Percentiles rank a stretch among this genome's conserved stretches.
Evolutionary conservation across 1,284 basidiomycete genomes (phyloP).

Genomic region (Prillingera fragicola): DNA sequence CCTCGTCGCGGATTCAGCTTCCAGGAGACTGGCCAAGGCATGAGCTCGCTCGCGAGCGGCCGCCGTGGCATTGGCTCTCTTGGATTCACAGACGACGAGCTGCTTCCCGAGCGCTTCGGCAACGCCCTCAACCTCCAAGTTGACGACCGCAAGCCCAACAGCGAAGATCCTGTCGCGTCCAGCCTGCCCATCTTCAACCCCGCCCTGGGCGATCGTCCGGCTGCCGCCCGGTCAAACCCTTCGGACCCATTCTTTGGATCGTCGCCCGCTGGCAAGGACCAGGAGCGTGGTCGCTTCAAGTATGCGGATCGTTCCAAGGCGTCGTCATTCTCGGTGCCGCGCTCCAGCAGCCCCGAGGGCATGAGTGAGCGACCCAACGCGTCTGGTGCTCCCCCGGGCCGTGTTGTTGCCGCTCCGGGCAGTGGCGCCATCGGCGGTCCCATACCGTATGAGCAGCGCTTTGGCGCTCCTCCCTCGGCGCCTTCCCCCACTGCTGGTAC

Average conservation of each 20-base stretch:
- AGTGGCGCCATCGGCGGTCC: conserved; percentile 3
- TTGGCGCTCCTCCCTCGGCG: too few species aligned
- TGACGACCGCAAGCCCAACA: conserved; percentile 43
- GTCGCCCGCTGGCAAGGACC: conserved; percentile 11
- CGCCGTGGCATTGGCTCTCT: conserved; percentile 27
- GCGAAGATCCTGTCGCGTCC: conserved; percentile 6
- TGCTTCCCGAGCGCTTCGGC: conserved; percentile 58
- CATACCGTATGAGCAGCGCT: too few species aligned
- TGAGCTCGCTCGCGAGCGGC: conserved; percentile 59
- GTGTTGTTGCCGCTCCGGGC: background rate
- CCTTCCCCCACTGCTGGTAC: conserved; percentile 1
- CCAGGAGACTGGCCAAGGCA: conserved; percentile 54
- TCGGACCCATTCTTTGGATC: conserved; percentile 13
- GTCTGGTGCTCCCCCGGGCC: too few species aligned
- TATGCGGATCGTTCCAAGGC: conserved; percentile 2
- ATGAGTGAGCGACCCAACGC: conserved; percentile 1
- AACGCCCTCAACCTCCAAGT: conserved; percentile 60
- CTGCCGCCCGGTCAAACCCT: conserved; percentile 8
- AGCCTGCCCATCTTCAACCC: conserved; percentile 19
- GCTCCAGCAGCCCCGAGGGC: conserved; percentile 7
- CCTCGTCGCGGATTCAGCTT: conserved; percentile 39
- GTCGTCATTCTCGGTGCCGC: conserved; percentile 1
- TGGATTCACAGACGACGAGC: conserved; percentile 69
- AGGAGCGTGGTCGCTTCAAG: conserved; percentile 7
- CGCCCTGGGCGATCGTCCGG: conserved; percentile 1